Evolutionary conservation across 2,329 filamentous ascomycete genomes (phyloP).

Genomic region (Stemphylium lycopersici): DNA sequence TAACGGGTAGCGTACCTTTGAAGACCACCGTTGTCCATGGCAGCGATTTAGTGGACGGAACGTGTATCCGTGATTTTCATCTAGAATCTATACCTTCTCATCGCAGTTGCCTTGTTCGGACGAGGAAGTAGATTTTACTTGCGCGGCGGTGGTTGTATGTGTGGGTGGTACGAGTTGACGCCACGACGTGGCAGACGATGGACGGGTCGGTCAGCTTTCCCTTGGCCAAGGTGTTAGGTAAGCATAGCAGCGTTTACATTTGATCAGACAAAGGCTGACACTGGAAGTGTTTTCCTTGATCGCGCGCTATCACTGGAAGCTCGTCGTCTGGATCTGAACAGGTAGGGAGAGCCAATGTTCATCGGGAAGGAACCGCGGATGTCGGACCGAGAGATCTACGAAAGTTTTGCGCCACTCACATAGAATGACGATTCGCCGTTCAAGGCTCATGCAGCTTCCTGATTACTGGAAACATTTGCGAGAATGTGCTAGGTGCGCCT

Average conservation of each 20-base stretch:
- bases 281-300: too few species aligned
- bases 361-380: neutral
- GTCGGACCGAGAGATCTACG: neutral
- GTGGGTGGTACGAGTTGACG: neutral
- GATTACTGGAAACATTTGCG: too few species aligned
- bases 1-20: neutral
- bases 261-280: too few species aligned
- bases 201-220: neutral
- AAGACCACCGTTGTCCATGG: neutral
- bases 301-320: too few species aligned
- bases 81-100: slow-evolving; percentile 11
- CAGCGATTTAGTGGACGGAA: slow-evolving; percentile 5
- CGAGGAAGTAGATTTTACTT: neutral
- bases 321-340: neutral
- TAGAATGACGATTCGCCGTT: neutral
- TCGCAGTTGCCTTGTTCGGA: slow-evolving; percentile 8
- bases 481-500: too few species aligned
- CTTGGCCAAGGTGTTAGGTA: too few species aligned
- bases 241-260: too few species aligned
- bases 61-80: slow-evolving; percentile 15
- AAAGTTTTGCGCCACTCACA: neutral
- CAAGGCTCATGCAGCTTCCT: too few species aligned
- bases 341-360: neutral
- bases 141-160: neutral
- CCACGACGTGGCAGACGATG: neutral